Conservation (phyloP, 148 eudicot species). For the Gaultheria prostrata region DNA sequence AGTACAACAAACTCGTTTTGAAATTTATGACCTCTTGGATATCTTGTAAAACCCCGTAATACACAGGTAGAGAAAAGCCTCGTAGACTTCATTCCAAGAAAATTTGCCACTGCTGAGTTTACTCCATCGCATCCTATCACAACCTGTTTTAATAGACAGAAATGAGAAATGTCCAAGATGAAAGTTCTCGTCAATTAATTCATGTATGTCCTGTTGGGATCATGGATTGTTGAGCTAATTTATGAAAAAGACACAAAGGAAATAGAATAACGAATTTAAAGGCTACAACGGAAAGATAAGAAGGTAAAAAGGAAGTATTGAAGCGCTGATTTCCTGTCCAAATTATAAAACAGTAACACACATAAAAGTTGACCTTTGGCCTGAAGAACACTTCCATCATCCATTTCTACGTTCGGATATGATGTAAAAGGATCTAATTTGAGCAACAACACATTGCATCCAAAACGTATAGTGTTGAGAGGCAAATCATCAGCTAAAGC, state of each 20-base stretch:
- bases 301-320: no score
- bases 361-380: slow-evolving; percentile 18
- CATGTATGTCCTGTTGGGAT: neutral
- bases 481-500: slow-evolving; percentile 17
- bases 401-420: neutral
- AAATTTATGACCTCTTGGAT: neutral
- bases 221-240: neutral
- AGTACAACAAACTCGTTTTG: neutral
- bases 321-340: no score
- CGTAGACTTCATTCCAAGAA: slow-evolving; percentile 16
- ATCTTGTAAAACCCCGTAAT: neutral
- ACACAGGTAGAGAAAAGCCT: slow-evolving; percentile 16
- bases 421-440: slow-evolving; percentile 13
- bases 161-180: neutral
- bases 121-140: slow-evolving; percentile 20
- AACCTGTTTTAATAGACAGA: neutral
- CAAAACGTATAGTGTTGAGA: neutral
- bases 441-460: neutral
- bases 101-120: slow-evolving; percentile 7
- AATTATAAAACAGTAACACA: no score
- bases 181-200: neutral
- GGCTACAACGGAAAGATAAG: no score
- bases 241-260: no score
- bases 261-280: no score
- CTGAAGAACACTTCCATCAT: slow-evolving; percentile 12